Evolutionary conservation across 176 grass and related monocot genomes (phyloP), one percentile per base, ranked within the genome.

Genomic region (Melocanna baccifera): DNA sequence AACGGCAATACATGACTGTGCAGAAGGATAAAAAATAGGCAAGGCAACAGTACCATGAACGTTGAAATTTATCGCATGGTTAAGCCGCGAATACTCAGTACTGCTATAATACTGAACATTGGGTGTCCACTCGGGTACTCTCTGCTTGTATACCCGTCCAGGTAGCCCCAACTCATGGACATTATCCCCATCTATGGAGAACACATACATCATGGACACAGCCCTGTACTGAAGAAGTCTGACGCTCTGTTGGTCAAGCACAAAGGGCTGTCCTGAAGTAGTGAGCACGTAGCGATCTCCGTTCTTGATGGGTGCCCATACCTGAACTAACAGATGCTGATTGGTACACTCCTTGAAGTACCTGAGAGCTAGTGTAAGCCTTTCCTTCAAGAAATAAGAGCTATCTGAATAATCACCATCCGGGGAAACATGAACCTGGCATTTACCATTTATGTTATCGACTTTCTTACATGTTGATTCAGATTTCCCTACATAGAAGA

Each of bases 251-350:
- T 79, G 61, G 69, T 88, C 74, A 10, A 94, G 73, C 46, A 91
- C 82, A 53, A 94, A 94, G 13, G 92, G 92, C 25, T 94, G 92
- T 8, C 83, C 88, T 26, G 88, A 91, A 40, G 92, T 94, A 15
- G 92, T 91, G n/a, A 94, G 88, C 45, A 89, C 86, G 22, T 48
- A 88, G 6, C 74, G 69, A 41, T 84, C 75, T 57, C 83, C 83
- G 39, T 77, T 76, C 75, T 78, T 94, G 5, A 86, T 75, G 1
- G 88, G 88, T 12, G 86, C 91, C 91, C 91, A 94, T 42, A 94
- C 91, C 83, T 94, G 91, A 50, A 86, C 88, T 12, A 93, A 80
- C 55, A 92, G 36, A 23, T 84, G 78, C 78, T 92, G 82, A 76
- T 92, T 61, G 9, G 90, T 94, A 39, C 73, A 94, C 7, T 92